Conservation (phyloP, 1,284 basidiomycete genomes). For the Coriolopsis trogii region DNA sequence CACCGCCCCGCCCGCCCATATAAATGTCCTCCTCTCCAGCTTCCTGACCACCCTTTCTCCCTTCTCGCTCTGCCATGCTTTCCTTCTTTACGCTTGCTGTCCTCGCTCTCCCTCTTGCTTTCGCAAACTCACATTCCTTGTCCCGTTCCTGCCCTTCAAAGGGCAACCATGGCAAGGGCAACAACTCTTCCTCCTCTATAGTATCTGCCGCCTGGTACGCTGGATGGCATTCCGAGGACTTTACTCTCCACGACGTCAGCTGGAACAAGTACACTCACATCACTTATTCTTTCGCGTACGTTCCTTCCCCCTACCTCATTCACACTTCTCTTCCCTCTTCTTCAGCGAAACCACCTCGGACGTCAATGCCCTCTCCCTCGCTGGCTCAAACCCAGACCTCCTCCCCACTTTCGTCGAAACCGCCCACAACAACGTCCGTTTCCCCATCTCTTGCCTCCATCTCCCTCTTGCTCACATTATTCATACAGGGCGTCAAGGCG, state of each 20-base stretch:
- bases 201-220: constrained; percentile 66
- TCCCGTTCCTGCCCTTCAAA: constrained; percentile 12
- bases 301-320: neutral
- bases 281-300: constrained; percentile 68
- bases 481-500: constrained; percentile 60
- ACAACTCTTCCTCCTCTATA: constrained; percentile 9
- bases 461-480: neutral
- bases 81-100: constrained; percentile 24
- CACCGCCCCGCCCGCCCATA: no score
- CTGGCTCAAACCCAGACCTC: constrained; percentile 25
- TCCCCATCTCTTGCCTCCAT: neutral
- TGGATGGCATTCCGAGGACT: constrained; percentile 56
- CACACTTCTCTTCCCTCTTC: neutral
- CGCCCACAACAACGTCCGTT: constrained; percentile 33
- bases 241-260: constrained; percentile 51
- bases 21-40: neutral
- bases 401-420: constrained; percentile 34
- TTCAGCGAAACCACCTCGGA: constrained; percentile 30
- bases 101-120: constrained; percentile 11
- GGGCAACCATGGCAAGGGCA: neutral
- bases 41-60: neutral
- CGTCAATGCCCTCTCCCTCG: constrained; percentile 25
- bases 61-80: constrained; percentile 17
- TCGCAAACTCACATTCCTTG: constrained; percentile 27
- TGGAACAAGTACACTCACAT: constrained; percentile 68